These are phyloP conservation scores for Westerdykella sp. DNA, from an alignment of 2,329 filamentous ascomycete species.

Conservation along the genomic window DNA sequence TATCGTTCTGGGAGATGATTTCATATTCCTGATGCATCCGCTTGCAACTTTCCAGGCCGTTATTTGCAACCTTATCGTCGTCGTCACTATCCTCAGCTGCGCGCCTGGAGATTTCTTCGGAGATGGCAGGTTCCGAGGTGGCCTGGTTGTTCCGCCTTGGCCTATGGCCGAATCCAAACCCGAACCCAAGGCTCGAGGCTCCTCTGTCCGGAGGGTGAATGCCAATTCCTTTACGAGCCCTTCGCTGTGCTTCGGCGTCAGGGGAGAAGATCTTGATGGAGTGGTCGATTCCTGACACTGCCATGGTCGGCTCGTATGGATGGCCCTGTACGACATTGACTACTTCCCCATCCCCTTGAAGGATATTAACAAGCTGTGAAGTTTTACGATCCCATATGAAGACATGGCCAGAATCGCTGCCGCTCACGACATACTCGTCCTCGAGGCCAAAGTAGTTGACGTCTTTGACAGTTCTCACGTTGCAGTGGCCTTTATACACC, in stretches of 20 bases:
- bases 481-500: conserved; percentile 59
- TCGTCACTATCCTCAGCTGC: conserved; percentile 25
- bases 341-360: conserved; percentile 62
- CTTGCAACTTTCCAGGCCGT: conserved; percentile 51
- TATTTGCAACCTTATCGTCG: conserved; percentile 35
- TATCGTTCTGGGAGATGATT: conserved; percentile 58
- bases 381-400: conserved; percentile 66
- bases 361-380: conserved; percentile 55
- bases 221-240: conserved; percentile 53
- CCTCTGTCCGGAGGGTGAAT: conserved; percentile 45
- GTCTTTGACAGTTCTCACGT: conserved; percentile 62
- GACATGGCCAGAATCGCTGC: conserved; percentile 59
- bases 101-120: neutral
- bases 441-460: conserved; percentile 62
- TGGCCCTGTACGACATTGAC: conserved; percentile 65
- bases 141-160: conserved; percentile 4
- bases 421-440: conserved; percentile 63
- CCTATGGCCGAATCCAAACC: conserved; percentile 5
- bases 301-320: conserved; percentile 61
- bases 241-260: conserved; percentile 51
- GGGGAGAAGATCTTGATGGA: conserved; percentile 64
- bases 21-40: conserved; percentile 55
- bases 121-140: conserved; percentile 21
- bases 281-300: conserved; percentile 61
- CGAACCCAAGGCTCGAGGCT: conserved; percentile 38